A percentile compares a stretch with the other conserved stretches of the same genome.
Conservation (phyloP, 495 filamentous ascomycete species). For the Trypethelium eluteriae region DNA sequence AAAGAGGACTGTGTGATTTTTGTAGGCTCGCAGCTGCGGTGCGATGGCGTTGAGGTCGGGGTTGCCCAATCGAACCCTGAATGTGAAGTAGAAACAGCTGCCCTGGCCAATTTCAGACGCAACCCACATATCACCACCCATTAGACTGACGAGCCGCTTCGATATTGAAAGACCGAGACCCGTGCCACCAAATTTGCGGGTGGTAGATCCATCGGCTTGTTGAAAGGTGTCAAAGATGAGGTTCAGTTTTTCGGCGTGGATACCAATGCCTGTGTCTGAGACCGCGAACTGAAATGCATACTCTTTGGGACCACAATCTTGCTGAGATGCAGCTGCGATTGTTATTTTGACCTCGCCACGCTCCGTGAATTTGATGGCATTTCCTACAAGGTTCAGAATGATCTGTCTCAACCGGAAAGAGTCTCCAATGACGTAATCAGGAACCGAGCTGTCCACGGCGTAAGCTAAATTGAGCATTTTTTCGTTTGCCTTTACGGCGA, state of each 20-base stretch:
- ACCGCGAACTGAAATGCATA: slow-evolving; percentile 96
- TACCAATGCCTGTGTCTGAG: slow-evolving; percentile 94
- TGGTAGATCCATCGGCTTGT: slow-evolving; percentile 96
- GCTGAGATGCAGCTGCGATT: slow-evolving; percentile 68
- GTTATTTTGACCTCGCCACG: slow-evolving; percentile 92
- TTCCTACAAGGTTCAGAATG: slow-evolving; percentile 74
- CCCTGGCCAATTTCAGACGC: slow-evolving; percentile 87
- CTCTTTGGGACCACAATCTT: slow-evolving; percentile 61
- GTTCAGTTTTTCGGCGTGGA: slow-evolving; percentile 91
- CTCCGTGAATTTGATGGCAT: slow-evolving; percentile 94
- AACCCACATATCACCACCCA: slow-evolving; percentile 97
- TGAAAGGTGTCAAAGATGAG: slow-evolving; percentile 99
- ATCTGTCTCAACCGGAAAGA: slow-evolving; percentile 96
- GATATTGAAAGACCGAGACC: slow-evolving; percentile 95
- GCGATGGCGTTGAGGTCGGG: slow-evolving; percentile 73
- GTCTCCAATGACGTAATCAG: slow-evolving; percentile 94
- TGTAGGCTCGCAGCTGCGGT: slow-evolving; percentile 80
- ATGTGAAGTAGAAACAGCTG: slow-evolving; percentile 96
- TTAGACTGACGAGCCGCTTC: slow-evolving; percentile 87
- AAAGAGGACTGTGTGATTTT: slow-evolving; percentile 86
- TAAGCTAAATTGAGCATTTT: slow-evolving; percentile 91
- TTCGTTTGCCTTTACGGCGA: slow-evolving; percentile 96
- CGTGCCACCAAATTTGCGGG: slow-evolving; percentile 91
- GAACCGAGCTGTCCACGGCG: slow-evolving; percentile 85
- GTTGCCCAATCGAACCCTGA: slow-evolving; percentile 77